phyloP scores from a whole-genome alignment of 2,329 filamentous ascomycete species.

The Fusarium redolens region DNA sequence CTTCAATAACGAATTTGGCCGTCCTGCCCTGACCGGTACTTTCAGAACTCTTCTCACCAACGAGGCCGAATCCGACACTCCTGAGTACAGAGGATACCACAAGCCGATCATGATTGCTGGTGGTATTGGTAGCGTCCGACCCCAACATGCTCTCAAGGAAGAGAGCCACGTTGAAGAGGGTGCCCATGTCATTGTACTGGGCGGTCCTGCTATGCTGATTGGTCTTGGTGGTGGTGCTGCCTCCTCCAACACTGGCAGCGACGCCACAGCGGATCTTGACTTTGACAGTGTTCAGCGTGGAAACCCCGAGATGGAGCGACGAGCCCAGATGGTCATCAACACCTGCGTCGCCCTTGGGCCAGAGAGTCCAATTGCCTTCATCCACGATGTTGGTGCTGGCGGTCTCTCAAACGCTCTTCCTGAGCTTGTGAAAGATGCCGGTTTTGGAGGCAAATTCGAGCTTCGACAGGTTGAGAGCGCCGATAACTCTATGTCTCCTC shows the following conservation, averaged over 20 bases:
- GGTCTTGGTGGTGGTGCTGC: conserved; percentile 95
- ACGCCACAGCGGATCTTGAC: conserved; percentile 91
- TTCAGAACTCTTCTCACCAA: conserved; percentile 87
- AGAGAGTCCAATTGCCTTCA: conserved; percentile 92
- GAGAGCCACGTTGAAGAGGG: conserved; percentile 82
- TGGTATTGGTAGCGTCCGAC: conserved; percentile 90
- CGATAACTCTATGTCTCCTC: conserved; percentile 90
- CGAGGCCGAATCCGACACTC: conserved; percentile 59
- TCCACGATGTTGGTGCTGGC: conserved; percentile 96
- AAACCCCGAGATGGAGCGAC: conserved; percentile 94
- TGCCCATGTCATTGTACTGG: conserved; percentile 92
- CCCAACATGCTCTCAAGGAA: conserved; percentile 90
- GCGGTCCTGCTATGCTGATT: conserved; percentile 97
- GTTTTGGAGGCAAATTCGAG: conserved; percentile 90
- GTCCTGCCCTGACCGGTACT: conserved; percentile 87
- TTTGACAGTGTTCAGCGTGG: conserved; percentile 98
- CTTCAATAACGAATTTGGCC: conserved; percentile 98
- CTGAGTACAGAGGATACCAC: conserved; percentile 89
- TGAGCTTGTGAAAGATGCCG: conserved; percentile 88
- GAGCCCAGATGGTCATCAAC: conserved; percentile 98
- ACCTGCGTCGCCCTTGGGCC: conserved; percentile 86
- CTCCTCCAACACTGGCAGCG: conserved; percentile 87
- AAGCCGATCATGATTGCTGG: conserved; percentile 99
- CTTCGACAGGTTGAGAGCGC: conserved; percentile 93
- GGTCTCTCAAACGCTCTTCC: conserved; percentile 79